These are phyloP conservation scores for Mucuna pruriens DNA, from an alignment of 306 rosid species.

Conservation along the genomic window DNA sequence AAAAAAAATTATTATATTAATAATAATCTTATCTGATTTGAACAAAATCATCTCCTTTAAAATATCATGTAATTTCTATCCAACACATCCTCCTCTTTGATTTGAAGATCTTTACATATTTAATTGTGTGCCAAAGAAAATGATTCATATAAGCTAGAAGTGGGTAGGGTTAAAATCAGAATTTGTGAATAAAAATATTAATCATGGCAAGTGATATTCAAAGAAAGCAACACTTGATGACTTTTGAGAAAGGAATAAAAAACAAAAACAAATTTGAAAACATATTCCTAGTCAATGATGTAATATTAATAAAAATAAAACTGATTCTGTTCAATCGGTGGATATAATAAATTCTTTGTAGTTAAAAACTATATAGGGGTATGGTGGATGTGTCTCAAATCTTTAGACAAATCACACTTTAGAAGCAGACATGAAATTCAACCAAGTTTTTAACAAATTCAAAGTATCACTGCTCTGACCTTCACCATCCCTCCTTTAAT, in stretches of 20 bases:
- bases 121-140: neutral
- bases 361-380: constrained; percentile 11
- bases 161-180: constrained; percentile 13
- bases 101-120: neutral
- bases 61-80: too few species aligned
- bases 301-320: neutral
- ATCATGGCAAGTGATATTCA: constrained; percentile 33
- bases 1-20: too few species aligned
- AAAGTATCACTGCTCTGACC: neutral
- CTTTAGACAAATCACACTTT: constrained; percentile 25
- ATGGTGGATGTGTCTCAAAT: neutral
- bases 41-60: too few species aligned
- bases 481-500: neutral
- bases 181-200: constrained; percentile 13
- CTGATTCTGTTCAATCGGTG: constrained; percentile 12
- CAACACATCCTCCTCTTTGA: too few species aligned
- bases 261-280: constrained; percentile 8
- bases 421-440: constrained; percentile 31
- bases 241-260: constrained; percentile 29
- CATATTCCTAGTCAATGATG: constrained; percentile 35
- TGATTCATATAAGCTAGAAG: neutral
- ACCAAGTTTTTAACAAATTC: neutral
- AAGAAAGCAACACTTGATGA: constrained; percentile 10
- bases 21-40: too few species aligned
- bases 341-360: neutral